A percentile compares a stretch with the other conserved stretches of the same genome.
Conservation (phyloP, 352 stramenopile species). For the Phytophthora pistaciae region DNA sequence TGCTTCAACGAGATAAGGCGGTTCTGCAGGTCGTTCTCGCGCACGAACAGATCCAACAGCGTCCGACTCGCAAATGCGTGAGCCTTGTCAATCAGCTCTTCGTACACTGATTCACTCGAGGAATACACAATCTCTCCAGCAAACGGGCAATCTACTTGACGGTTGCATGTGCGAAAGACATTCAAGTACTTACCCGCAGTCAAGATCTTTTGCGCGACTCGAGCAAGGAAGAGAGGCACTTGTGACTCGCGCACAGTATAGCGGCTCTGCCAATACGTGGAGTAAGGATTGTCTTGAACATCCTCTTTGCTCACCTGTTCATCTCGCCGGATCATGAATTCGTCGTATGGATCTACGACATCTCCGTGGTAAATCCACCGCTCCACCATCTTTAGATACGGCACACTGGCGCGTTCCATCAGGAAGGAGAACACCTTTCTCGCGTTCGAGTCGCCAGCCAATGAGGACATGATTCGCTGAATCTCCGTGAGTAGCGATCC, state of each 20-base stretch:
- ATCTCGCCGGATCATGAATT: constrained; percentile 93
- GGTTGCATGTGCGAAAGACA: constrained; percentile 87
- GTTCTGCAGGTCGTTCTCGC: constrained; percentile 83
- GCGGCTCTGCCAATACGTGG: constrained; percentile 90
- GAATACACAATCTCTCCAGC: constrained; percentile 72
- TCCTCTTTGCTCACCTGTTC: constrained; percentile 82
- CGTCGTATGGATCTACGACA: constrained; percentile 91
- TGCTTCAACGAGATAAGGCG: constrained; percentile 93
- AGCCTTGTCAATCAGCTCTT: constrained; percentile 87
- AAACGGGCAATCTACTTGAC: constrained; percentile 84
- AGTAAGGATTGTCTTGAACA: constrained; percentile 90
- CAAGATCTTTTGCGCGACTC: constrained; percentile 86
- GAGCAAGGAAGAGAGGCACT: constrained; percentile 84
- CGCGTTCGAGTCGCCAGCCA: constrained; percentile 84
- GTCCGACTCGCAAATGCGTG: constrained; percentile 83
- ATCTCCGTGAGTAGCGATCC: constrained; percentile 94
- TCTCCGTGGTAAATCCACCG: constrained; percentile 92
- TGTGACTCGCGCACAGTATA: constrained; percentile 85
- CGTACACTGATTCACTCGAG: constrained; percentile 74
- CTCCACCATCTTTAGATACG: constrained; percentile 93
- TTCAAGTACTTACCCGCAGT: constrained; percentile 95
- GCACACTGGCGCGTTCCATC: constrained; percentile 82
- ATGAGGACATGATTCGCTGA: constrained; percentile 81
- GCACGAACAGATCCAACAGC: constrained; percentile 83
- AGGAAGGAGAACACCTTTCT: constrained; percentile 85